phyloP scores from a whole-genome alignment of 208 protist genomes.

The Trypanosomatidae sp. region DNA sequence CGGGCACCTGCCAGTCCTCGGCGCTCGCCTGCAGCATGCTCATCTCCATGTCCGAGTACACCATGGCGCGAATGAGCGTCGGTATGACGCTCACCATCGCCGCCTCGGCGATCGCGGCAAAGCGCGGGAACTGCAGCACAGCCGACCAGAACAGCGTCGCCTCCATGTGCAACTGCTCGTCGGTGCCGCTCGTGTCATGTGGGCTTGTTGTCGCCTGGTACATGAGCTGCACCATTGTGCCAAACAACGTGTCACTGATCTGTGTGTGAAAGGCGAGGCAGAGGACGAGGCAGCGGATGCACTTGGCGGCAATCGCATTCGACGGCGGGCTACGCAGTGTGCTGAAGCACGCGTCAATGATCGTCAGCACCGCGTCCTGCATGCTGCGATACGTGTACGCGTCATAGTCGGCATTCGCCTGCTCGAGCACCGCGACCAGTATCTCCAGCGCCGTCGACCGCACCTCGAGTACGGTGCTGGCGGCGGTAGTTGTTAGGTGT shows the following conservation, averaged over 20 bases:
- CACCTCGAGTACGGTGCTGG: conserved; percentile 15
- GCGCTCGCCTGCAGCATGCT: conserved; percentile 60
- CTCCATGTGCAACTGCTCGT: conserved; percentile 66
- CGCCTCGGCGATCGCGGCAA: conserved; percentile 35
- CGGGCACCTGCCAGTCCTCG: conserved; percentile 67
- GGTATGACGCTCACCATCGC: conserved; percentile 48
- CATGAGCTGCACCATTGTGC: conserved; percentile 40
- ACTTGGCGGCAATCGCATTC: conserved; percentile 22
- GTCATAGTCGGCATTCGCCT: conserved; percentile 36
- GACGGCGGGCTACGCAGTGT: conserved; percentile 37
- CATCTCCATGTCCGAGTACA: conserved; percentile 87
- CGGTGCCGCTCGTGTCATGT: conserved; percentile 10
- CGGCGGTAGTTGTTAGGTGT: conserved; percentile 6
- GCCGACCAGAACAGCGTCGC: conserved; percentile 74
- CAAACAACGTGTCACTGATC: conserved; percentile 42
- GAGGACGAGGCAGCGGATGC: conserved; percentile 51
- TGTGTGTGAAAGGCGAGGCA: conserved; percentile 43
- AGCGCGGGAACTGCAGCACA: conserved; percentile 57
- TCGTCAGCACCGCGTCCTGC: conserved; percentile 15
- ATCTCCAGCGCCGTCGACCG: conserved; percentile 47
- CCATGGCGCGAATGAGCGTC: conserved; percentile 77
- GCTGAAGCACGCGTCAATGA: conserved; percentile 53
- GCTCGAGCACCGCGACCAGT: conserved; percentile 38
- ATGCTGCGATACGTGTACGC: conserved; percentile 40
- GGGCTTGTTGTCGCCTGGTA: conserved; percentile 23